Conservation (phyloP, 208 protist species). For the Acanthamoeba castellanii region DNA sequence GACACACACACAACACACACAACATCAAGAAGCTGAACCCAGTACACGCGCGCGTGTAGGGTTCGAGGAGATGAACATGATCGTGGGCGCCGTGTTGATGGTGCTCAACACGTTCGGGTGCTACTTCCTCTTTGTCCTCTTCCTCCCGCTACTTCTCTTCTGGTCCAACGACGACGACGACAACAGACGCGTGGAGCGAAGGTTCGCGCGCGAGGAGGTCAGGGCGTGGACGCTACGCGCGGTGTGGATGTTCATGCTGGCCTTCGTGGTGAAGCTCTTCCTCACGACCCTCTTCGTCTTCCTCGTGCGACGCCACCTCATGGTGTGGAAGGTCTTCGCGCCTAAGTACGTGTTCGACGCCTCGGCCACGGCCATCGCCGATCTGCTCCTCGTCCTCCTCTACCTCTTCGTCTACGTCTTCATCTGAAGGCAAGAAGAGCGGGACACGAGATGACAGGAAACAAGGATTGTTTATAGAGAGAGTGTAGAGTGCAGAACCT, state of each 20-base stretch:
- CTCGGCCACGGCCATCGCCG: constrained; percentile 47
- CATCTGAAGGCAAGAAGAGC: background rate
- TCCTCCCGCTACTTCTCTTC: constrained; percentile 74
- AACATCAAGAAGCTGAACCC: no score
- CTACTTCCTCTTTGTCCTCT: constrained; percentile 74
- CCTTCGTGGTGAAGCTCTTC: constrained; percentile 75
- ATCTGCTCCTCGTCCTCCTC: constrained; percentile 60
- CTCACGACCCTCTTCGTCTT: constrained; percentile 76
- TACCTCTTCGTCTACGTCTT: constrained; percentile 8
- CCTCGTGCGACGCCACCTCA: constrained; percentile 80
- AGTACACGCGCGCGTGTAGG: background rate
- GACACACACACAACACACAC: no score
- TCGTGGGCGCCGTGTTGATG: constrained; percentile 78
- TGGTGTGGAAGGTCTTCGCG: constrained; percentile 86
- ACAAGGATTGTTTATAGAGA: background rate
- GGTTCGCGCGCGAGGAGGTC: background rate
- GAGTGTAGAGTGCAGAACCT: background rate
- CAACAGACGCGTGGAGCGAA: no score
- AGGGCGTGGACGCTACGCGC: background rate
- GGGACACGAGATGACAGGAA: no score
- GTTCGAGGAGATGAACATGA: constrained; percentile 79
- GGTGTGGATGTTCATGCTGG: constrained; percentile 53
- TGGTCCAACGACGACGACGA: constrained; percentile 5
- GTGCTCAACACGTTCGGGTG: constrained; percentile 81
- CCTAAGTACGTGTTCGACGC: constrained; percentile 85